These are phyloP conservation scores for Trichoderma oligosporum DNA, from an alignment of 2,329 filamentous ascomycete genomes.

Conservation along the genomic window DNA sequence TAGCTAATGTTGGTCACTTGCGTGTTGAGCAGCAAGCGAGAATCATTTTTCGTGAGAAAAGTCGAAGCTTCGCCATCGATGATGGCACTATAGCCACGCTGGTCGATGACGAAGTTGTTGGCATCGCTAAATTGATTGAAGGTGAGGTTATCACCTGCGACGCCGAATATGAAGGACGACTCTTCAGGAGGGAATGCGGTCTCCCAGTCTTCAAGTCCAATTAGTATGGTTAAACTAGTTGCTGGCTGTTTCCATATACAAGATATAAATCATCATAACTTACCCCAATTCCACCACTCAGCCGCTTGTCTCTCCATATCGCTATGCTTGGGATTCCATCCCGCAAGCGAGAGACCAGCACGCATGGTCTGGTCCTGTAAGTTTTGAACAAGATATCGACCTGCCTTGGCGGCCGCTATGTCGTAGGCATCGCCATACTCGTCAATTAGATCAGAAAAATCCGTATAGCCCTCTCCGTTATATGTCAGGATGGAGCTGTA, in stretches of 20 bases:
- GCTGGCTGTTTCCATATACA: too few relatives aligned
- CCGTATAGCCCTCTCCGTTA: constrained; percentile 51
- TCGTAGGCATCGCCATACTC: constrained; percentile 47
- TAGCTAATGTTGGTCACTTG: constrained; percentile 54
- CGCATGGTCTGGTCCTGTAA: constrained; percentile 60
- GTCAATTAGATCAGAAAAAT: constrained; percentile 50
- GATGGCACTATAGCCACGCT: constrained; percentile 57
- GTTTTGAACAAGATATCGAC: constrained; percentile 54
- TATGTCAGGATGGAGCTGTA: constrained; percentile 57
- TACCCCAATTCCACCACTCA: constrained; percentile 54
- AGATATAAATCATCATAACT: not conserved
- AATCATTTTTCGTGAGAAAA: constrained; percentile 54
- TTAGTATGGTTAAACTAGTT: too few relatives aligned
- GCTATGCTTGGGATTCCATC: constrained; percentile 55
- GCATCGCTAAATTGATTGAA: constrained; percentile 60
- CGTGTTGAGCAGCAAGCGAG: constrained; percentile 55
- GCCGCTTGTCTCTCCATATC: constrained; percentile 55
- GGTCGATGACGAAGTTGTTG: constrained; percentile 60
- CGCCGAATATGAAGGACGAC: constrained; percentile 52
- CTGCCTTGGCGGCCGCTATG: constrained; percentile 49
- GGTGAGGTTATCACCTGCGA: constrained; percentile 56
- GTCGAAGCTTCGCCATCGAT: constrained; percentile 54
- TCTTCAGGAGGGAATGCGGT: constrained; percentile 53
- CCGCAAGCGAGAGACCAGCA: constrained; percentile 54
- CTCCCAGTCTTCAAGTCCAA: constrained; percentile 61